Percentiles rank a stretch among this genome's conserved stretches.
Conservation (phyloP, 495 filamentous ascomycete genomes). For the Choiromyces venosus region DNA sequence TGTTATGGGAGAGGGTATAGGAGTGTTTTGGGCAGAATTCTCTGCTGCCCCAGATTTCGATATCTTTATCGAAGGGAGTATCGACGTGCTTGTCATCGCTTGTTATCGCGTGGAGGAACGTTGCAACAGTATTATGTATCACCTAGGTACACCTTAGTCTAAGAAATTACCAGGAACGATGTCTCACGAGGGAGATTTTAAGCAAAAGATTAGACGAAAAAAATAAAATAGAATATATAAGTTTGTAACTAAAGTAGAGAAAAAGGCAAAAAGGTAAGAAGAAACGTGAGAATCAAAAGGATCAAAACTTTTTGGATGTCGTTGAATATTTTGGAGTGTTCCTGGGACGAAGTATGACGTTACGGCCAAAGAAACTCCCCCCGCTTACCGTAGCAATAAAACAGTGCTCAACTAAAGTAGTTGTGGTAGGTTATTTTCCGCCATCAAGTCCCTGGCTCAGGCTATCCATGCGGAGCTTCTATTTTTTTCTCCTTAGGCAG, state of each 20-base stretch:
- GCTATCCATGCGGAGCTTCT: too few relatives aligned
- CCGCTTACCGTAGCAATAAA: background rate
- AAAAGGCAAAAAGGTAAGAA: background rate
- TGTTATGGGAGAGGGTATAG: conserved; percentile 4
- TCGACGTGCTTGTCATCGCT: conserved; percentile 32
- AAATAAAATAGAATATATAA: background rate
- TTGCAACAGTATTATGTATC: conserved; percentile 25
- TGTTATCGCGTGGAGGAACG: conserved; percentile 22
- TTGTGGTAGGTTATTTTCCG: too few relatives aligned
- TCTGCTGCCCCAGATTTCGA: conserved; percentile 18
- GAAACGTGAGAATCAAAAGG: background rate
- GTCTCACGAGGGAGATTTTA: conserved; percentile 13
- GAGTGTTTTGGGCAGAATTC: conserved; percentile 12
- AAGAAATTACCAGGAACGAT: background rate
- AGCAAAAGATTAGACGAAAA: conserved; percentile 10
- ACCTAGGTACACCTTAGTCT: conserved; percentile 12
- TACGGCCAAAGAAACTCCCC: background rate
- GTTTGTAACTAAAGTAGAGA: background rate
- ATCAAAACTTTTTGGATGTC: background rate
- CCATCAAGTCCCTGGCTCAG: too few relatives aligned
- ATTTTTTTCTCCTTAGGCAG: too few relatives aligned
- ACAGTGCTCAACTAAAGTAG: background rate
- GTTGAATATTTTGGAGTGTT: background rate
- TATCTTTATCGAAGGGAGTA: conserved; percentile 30
- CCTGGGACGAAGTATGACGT: background rate